These are phyloP conservation scores for Colletotrichum sidae DNA, from an alignment of 2,329 filamentous ascomycete genomes.

Conservation along the genomic window DNA sequence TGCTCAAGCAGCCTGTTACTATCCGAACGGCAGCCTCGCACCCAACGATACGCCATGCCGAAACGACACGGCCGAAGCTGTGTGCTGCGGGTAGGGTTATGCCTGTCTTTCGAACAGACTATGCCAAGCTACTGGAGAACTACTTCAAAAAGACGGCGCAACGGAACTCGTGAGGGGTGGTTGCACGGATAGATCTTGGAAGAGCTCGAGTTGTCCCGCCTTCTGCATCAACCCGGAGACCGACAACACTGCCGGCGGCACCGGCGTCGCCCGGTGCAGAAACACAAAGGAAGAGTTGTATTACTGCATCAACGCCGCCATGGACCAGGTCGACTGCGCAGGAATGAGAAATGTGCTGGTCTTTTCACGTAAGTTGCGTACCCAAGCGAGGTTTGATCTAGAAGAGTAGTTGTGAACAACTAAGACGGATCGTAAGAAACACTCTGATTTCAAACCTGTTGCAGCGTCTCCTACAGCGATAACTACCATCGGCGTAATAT, in stretches of 20 bases:
- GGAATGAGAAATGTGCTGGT: constrained; percentile 34
- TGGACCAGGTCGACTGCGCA: constrained; percentile 13
- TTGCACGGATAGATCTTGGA: constrained; percentile 49
- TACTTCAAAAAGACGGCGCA: constrained; percentile 40
- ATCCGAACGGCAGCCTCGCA: constrained; percentile 45
- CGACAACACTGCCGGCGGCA: constrained; percentile 39
- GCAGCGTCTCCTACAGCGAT: constrained; percentile 8
- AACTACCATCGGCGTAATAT: constrained; percentile 15
- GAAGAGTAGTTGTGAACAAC: not conserved
- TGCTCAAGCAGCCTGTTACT: constrained; percentile 42
- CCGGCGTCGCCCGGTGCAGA: constrained; percentile 40
- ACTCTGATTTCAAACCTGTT: not conserved
- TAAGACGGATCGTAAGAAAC: too few relatives aligned
- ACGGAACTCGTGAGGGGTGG: constrained; percentile 46
- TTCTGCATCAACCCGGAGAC: constrained; percentile 46
- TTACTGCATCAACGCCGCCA: constrained; percentile 41
- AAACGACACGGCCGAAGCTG: constrained; percentile 42
- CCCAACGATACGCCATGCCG: constrained; percentile 46
- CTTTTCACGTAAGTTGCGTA: constrained; percentile 34
- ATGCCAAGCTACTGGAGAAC: constrained; percentile 45
- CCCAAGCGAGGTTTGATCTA: too few relatives aligned
- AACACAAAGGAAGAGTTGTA: constrained; percentile 36
- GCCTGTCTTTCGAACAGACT: constrained; percentile 50
- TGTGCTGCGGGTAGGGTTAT: constrained; percentile 50
- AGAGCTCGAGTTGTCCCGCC: constrained; percentile 45